Base-by-base conservation (phyloP, 2,329 filamentous ascomycete genomes). In the Orbilia quercus region DNA sequence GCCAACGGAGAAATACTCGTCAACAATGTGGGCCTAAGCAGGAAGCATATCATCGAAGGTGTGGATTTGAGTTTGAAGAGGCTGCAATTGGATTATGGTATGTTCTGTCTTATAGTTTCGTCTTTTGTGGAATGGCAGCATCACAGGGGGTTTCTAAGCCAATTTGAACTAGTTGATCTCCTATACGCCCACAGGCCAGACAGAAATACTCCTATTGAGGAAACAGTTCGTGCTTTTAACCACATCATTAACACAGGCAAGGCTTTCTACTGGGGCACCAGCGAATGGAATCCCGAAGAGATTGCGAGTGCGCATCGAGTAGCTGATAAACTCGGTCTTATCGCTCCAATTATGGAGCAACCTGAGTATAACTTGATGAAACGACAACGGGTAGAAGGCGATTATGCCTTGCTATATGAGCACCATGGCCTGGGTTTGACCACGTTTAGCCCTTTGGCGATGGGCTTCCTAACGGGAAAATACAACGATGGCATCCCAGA, bases 181-280 rank as follows among this genome's bases (percentile, higher is more conserved):
- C 83, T 91, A 76, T 90, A 89, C 77, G 88, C 88, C 14, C 89
- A 91, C 81, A 85, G 89, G 18, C 86, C 88, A 1, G 89, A 91
- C 78, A 84, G 86, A 7, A 82, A 86, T 50, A 90, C 88, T 0
- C 89, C 88, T 1, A 90, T 90, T 81, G 87, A 90, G 79, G 89
- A 91, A 81, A 87, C 85, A 1, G 88, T 91, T 38, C 86, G 88
- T 59, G 87, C 85, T 59, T 90, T 91, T 82, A 90, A 90, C 82
- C 84, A 90, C 79, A 81, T 91, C 59, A 90, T 91, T 79, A 83
- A 87, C 79, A 84, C 83, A 0, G 89, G 89, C 75, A 88, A 90
- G 81, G 86, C 87, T 1, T 86, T 91, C 75, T 90, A 90, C 82
- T 90, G 88, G 88, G 88, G 88, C 44, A 90, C 88, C 0, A 89